Evolutionary conservation across 176 grass and related monocot genomes (phyloP).

Genomic region (Rhynchospora breviuscula): DNA sequence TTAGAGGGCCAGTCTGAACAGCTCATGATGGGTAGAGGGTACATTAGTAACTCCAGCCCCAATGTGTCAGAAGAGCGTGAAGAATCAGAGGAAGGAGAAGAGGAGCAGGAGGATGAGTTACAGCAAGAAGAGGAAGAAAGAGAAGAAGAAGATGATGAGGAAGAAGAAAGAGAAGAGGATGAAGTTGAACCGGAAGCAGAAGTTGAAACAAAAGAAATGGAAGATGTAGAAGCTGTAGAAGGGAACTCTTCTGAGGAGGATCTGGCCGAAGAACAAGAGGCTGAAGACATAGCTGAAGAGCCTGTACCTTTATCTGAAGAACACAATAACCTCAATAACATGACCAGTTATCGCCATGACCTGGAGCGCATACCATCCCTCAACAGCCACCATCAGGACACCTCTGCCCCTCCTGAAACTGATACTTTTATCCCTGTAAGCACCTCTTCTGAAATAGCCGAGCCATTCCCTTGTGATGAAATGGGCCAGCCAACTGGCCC

Average conservation of each 20-base stretch:
- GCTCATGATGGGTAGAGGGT: background rate
- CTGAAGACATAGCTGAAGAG: background rate
- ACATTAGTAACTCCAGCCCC: background rate
- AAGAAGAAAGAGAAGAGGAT: background rate
- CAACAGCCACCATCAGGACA: conserved; percentile 29
- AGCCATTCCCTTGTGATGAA: background rate
- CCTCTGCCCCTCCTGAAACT: background rate
- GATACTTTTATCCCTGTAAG: background rate
- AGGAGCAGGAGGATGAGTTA: background rate
- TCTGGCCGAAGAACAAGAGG: conserved; percentile 2
- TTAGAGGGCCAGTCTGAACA: conserved; percentile 3
- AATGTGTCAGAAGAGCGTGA: conserved; percentile 16
- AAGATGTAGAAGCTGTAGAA: conserved; percentile 3
- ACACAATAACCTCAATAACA: background rate
- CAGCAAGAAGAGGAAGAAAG: background rate
- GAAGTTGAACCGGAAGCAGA: conserved; percentile 13
- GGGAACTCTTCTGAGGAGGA: conserved; percentile 2
- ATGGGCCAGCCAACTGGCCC: background rate
- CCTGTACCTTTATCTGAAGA: conserved; percentile 2
- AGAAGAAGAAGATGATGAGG: background rate
- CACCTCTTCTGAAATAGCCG: background rate
- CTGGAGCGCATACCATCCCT: conserved; percentile 31
- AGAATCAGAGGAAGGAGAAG: conserved; percentile 10
- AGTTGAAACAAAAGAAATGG: background rate
- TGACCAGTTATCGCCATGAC: conserved; percentile 9